Evolutionary conservation across 129 eudicot species (phyloP), one percentile per base, ranked within the genome.

Genomic region (Lonicera japonica): DNA sequence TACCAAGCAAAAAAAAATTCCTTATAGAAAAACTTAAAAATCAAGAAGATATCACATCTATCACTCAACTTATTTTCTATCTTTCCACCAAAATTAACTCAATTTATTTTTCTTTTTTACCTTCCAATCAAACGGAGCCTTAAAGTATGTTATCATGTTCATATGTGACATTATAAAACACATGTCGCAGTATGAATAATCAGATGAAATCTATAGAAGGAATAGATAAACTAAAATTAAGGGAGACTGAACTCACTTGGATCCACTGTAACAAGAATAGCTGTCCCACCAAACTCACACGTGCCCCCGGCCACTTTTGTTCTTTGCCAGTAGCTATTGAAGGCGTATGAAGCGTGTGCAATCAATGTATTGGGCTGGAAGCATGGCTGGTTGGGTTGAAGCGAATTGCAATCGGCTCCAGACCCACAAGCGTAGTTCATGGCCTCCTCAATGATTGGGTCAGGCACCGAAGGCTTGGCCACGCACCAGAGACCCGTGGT

Each of bases 341-440:
- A 87, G 0, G 98, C 96, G 56, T 91, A 91, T 5, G 98, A 91
- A 18, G 98, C 98, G 65, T 91, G 98, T 3, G 98, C 95, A 45
- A 84, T 68, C 58, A 91, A 47, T 41, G 95, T 91, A 66, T 87
- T 73, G 23, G 98, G 98, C 67, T 75, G 65, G 65, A 57, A 91
- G 64, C 98, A 91, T 8, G 82, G 62, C 43, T 95, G 90, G 29
- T 73, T 82, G 56, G 96, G 88, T 75, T 82, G 86, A 54, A 91
- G 72, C 50, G 88, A 76, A 25, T 74, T 79, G 47, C 98, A 91
- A 58, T 91, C 91, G 0, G 96, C 98, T 67, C 98, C 98, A 0
- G 96, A 87, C 18, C 78, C 98, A 62, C 98, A 91, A 1, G 89
- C 89, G 61, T 71, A 83, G 71, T 83, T 75, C 85, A 83, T 72